These are phyloP conservation scores for Plantago lanceolata DNA, from an alignment of 305 asterid genomes.

Conservation along the genomic window DNA sequence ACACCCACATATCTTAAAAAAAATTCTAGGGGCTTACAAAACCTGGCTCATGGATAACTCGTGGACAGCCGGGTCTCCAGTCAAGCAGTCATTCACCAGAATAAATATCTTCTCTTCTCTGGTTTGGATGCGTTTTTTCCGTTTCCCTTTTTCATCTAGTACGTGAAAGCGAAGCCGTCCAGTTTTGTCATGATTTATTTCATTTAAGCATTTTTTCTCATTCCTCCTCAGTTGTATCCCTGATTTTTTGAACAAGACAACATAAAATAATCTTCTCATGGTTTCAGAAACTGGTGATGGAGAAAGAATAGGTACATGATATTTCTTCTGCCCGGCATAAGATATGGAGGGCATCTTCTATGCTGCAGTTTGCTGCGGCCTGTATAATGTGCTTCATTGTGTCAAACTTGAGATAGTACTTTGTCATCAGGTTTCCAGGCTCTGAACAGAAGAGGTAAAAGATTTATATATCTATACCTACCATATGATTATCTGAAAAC, in stretches of 20 bases:
- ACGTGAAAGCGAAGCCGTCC: conserved; percentile 85
- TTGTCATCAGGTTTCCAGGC: conserved; percentile 94
- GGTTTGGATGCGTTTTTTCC: conserved; percentile 83
- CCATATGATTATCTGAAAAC: conserved; percentile 19
- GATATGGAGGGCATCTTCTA: conserved; percentile 72
- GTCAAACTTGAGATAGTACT: conserved; percentile 91
- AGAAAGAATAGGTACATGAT: conserved; percentile 47
- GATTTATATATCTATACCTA: conserved; percentile 18
- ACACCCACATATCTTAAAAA: conserved; percentile 4
- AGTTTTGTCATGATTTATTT: conserved; percentile 80
- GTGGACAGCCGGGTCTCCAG: conserved; percentile 85
- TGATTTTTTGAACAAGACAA: conserved; percentile 34
- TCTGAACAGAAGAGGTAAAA: conserved; percentile 39
- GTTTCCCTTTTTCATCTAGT: conserved; percentile 78
- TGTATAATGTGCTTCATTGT: conserved; percentile 94
- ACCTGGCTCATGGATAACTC: conserved; percentile 97
- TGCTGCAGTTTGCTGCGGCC: conserved; percentile 64
- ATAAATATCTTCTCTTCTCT: conserved; percentile 94
- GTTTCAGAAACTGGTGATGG: conserved; percentile 19
- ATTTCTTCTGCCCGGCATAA: conserved; percentile 87
- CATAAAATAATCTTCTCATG: not conserved
- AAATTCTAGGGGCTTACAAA: conserved; percentile 25
- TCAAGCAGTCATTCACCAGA: conserved; percentile 89
- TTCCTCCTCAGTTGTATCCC: conserved; percentile 98
- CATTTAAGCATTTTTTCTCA: conserved; percentile 87